These are phyloP conservation scores for Trichoderma sp. DNA, from an alignment of 2,329 filamentous ascomycete species.

Conservation along the genomic window DNA sequence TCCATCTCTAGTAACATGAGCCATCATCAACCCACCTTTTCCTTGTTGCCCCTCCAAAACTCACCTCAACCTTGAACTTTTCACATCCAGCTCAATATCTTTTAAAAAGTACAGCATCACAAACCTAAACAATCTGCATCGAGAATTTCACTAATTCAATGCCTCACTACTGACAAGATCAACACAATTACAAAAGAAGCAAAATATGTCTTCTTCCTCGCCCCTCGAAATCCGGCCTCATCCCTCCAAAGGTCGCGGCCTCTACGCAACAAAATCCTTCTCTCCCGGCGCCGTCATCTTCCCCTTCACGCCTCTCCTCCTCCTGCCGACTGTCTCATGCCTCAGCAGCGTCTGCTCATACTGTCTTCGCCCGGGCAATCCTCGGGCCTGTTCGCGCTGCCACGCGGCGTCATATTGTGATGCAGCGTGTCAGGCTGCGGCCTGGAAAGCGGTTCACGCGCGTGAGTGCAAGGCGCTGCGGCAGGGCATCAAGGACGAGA, in stretches of 20 bases:
- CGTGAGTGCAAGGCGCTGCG: slow-evolving; percentile 51
- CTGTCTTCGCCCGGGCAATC: slow-evolving; percentile 40
- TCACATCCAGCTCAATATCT: not conserved
- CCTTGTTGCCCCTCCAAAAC: slow-evolving; percentile 4
- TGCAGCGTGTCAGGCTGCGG: slow-evolving; percentile 49
- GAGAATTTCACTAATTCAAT: not conserved
- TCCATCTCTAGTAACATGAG: not conserved
- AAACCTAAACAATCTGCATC: too few species aligned
- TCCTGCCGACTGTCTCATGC: slow-evolving; percentile 45
- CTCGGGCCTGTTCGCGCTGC: slow-evolving; percentile 51
- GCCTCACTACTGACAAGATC: not conserved
- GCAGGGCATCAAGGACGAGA: slow-evolving; percentile 24
- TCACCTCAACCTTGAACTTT: not conserved
- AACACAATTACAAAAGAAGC: not conserved
- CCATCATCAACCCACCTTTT: slow-evolving; percentile 1
- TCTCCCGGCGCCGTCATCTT: slow-evolving; percentile 45
- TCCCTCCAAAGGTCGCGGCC: slow-evolving; percentile 42
- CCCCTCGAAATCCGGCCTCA: slow-evolving; percentile 29
- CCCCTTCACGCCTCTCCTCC: slow-evolving; percentile 43
- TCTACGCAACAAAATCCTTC: slow-evolving; percentile 44
- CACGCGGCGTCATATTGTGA: slow-evolving; percentile 54
- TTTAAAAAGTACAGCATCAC: not conserved
- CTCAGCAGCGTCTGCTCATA: slow-evolving; percentile 46
- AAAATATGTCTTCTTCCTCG: not conserved
- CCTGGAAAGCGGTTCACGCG: slow-evolving; percentile 53